Percentiles rank a stretch among this genome's conserved stretches.
These are phyloP conservation scores for Cantharellus cinnabarinus DNA, from an alignment of 768 basidiomycete species.

Conservation along the genomic window DNA sequence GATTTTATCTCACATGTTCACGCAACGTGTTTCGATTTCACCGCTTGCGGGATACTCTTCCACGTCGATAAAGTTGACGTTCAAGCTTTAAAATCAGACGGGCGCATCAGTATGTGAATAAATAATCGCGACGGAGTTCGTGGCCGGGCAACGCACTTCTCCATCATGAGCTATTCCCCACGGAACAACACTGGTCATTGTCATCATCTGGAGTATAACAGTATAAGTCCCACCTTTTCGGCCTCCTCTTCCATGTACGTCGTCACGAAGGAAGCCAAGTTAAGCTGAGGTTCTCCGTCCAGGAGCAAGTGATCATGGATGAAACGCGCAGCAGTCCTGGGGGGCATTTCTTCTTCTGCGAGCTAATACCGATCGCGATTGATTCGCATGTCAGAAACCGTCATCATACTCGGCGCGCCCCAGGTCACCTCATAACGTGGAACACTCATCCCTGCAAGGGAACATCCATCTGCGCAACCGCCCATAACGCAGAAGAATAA, in stretches of 20 bases:
- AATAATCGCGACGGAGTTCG: too few species aligned
- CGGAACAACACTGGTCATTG: too few species aligned
- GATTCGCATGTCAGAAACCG: background rate
- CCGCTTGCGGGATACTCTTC: constrained; percentile 47
- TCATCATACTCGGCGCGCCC: background rate
- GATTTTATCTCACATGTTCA: constrained; percentile 10
- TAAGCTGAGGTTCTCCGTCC: constrained; percentile 35
- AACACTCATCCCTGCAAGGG: background rate
- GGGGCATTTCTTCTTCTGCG: background rate
- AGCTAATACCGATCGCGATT: background rate
- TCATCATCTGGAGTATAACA: too few species aligned
- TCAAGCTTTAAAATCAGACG: background rate
- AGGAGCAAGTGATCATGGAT: constrained; percentile 35
- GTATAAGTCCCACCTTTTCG: constrained; percentile 14
- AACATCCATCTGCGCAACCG: background rate
- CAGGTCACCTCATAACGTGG: background rate
- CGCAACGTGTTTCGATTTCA: constrained; percentile 26
- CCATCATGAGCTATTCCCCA: constrained; percentile 26
- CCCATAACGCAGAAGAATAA: background rate
- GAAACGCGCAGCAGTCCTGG: constrained; percentile 3
- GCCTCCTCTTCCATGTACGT: constrained; percentile 39
- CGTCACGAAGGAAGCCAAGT: constrained; percentile 35
- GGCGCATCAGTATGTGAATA: background rate
- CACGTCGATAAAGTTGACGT: constrained; percentile 20
- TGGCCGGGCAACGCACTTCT: constrained; percentile 19